Conservation (phyloP, 2,329 filamentous ascomycete genomes). For the Aureobasidium sp. region DNA sequence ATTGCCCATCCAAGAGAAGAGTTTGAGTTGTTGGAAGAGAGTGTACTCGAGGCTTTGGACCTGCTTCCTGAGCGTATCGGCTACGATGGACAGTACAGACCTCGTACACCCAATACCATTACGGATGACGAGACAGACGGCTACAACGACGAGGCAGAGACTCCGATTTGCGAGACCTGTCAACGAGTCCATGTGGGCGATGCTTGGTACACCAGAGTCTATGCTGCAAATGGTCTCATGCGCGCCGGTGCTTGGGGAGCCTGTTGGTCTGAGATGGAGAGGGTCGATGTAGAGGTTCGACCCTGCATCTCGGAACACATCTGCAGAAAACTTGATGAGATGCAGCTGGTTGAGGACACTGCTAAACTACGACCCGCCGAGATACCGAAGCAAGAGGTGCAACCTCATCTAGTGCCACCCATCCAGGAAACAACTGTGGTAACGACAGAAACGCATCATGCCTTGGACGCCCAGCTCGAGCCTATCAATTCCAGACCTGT, state of each 20-base stretch:
- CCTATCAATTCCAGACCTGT: not conserved
- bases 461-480: not conserved
- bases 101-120: not conserved
- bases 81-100: conserved; percentile 1
- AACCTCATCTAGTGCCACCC: not conserved
- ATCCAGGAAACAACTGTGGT: not conserved
- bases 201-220: conserved; percentile 71
- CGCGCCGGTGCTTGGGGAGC: conserved; percentile 83
- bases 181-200: conserved; percentile 31
- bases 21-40: conserved; percentile 70
- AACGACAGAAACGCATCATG: not conserved
- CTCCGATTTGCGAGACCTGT: conserved; percentile 25
- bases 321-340: conserved; percentile 50
- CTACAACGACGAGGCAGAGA: conserved; percentile 24
- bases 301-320: conserved; percentile 57
- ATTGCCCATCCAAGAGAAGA: conserved; percentile 72
- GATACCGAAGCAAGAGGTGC: not conserved
- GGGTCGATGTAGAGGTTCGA: conserved; percentile 88
- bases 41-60: conserved; percentile 65
- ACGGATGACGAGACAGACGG: conserved; percentile 9
- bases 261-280: conserved; percentile 96
- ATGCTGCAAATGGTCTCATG: conserved; percentile 93
- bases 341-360: conserved; percentile 33
- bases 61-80: conserved; percentile 38
- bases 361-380: not conserved